These are phyloP conservation scores for Epichloe amarillans DNA, from an alignment of 2,329 filamentous ascomycete genomes.

Conservation along the genomic window DNA sequence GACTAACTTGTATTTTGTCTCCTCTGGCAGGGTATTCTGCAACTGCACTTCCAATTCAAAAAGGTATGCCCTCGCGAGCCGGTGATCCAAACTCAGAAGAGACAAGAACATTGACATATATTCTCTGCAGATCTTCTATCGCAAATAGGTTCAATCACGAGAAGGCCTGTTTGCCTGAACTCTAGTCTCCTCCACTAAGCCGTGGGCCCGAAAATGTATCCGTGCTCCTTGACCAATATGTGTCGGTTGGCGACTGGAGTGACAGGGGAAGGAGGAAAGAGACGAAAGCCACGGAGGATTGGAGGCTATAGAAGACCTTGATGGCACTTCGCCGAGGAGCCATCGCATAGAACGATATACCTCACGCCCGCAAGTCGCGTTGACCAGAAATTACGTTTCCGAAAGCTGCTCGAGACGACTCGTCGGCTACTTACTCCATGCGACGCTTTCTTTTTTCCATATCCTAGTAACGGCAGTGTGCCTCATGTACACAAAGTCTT, in stretches of 20 bases:
- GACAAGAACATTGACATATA: neutral
- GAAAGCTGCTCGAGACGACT: neutral
- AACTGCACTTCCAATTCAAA: constrained; percentile 97
- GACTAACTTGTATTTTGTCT: neutral
- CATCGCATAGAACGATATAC: neutral
- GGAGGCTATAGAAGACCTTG: neutral
- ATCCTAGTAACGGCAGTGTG: neutral
- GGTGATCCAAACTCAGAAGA: neutral
- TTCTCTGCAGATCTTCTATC: constrained; percentile 7
- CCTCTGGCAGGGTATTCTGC: constrained; percentile 46
- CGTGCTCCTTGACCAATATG: neutral
- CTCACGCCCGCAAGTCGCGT: neutral
- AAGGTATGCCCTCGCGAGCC: constrained; percentile 44
- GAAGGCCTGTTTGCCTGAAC: neutral
- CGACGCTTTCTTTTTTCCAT: neutral
- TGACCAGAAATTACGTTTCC: neutral
- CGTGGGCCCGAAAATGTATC: neutral
- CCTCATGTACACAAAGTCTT: neutral
- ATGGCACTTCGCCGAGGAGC: neutral
- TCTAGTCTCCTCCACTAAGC: neutral
- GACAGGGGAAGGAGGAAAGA: neutral
- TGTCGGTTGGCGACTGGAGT: neutral
- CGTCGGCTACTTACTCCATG: neutral
- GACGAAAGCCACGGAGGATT: neutral
- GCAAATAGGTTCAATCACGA: constrained; percentile 4